Conservation (phyloP, 2,329 filamentous ascomycete species). For the Exophiala calicioides region DNA sequence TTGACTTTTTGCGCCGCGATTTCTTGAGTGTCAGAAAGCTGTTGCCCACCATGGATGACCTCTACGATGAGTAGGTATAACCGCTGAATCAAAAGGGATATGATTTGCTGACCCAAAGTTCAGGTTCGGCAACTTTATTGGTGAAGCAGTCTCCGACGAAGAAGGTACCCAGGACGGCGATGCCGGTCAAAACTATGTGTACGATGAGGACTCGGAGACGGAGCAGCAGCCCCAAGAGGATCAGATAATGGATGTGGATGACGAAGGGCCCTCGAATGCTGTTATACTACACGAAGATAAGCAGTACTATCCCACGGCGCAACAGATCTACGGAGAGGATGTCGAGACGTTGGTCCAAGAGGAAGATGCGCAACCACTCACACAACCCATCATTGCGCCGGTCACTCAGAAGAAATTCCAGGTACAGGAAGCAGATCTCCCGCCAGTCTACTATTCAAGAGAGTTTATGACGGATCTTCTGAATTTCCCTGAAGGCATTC, state of each 20-base stretch:
- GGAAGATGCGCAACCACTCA: slow-evolving; percentile 90
- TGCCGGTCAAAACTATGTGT: slow-evolving; percentile 77
- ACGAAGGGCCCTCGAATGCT: slow-evolving; percentile 88
- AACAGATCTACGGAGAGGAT: slow-evolving; percentile 90
- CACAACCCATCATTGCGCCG: slow-evolving; percentile 90
- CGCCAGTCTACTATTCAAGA: slow-evolving; percentile 81
- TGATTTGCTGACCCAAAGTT: slow-evolving; percentile 8
- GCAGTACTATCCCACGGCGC: slow-evolving; percentile 97
- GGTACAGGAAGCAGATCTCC: slow-evolving; percentile 86
- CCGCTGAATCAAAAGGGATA: too few relatives aligned
- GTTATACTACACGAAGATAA: slow-evolving; percentile 99
- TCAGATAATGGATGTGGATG: slow-evolving; percentile 90
- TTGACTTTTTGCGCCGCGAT: slow-evolving; percentile 17
- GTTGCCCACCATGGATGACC: slow-evolving; percentile 19
- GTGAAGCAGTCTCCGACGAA: slow-evolving; percentile 85
- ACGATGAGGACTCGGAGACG: slow-evolving; percentile 68
- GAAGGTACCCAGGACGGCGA: slow-evolving; percentile 77
- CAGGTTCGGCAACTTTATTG: slow-evolving; percentile 98
- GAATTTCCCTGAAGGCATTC: slow-evolving; percentile 91
- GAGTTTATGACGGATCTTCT: slow-evolving; percentile 94
- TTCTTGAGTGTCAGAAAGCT: background rate
- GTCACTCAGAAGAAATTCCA: slow-evolving; percentile 95
- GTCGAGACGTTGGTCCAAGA: slow-evolving; percentile 96
- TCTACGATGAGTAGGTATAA: slow-evolving; percentile 80
- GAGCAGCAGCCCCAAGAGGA: slow-evolving; percentile 64